A percentile compares a stretch with the other conserved stretches of the same genome.
These are phyloP conservation scores for Striga asiatica DNA, from an alignment of 257 asterid species.

Conservation along the genomic window DNA sequence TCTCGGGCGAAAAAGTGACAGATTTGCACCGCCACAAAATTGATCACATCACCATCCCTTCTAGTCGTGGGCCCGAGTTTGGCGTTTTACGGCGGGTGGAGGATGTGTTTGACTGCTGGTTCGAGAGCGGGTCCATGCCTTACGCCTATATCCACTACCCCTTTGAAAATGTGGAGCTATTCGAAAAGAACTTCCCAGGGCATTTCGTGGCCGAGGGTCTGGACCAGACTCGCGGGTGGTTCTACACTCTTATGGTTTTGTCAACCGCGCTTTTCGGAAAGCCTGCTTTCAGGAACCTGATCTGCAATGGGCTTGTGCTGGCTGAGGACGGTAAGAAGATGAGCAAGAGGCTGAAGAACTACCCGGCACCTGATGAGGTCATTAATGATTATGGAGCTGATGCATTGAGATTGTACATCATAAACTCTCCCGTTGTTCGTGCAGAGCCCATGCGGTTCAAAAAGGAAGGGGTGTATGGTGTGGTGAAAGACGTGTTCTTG, in stretches of 20 bases:
- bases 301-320: constrained; percentile 94
- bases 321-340: constrained; percentile 99
- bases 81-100: constrained; percentile 90
- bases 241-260: constrained; percentile 94
- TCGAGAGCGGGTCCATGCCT: constrained; percentile 99
- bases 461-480: constrained; percentile 85
- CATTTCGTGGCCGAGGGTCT: constrained; percentile 99
- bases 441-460: constrained; percentile 96
- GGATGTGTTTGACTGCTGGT: constrained; percentile 99
- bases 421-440: constrained; percentile 96
- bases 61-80: constrained; percentile 66
- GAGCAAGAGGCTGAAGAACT: constrained; percentile 90
- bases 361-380: constrained; percentile 93
- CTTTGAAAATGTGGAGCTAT: constrained; percentile 78
- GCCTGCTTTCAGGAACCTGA: constrained; percentile 95
- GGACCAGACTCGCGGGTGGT: constrained; percentile 99
- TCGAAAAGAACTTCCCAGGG: constrained; percentile 92
- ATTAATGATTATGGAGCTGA: constrained; percentile 96
- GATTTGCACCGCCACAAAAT: constrained; percentile 93
- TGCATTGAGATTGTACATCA: constrained; percentile 80
- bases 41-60: constrained; percentile 90
- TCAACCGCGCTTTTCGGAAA: constrained; percentile 94
- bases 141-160: constrained; percentile 97
- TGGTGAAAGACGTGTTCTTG: constrained; percentile 85
- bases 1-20: constrained; percentile 76